Evolutionary conservation across 1,284 basidiomycete species (phyloP).

Genomic region (Heterobasidion annosum): DNA sequence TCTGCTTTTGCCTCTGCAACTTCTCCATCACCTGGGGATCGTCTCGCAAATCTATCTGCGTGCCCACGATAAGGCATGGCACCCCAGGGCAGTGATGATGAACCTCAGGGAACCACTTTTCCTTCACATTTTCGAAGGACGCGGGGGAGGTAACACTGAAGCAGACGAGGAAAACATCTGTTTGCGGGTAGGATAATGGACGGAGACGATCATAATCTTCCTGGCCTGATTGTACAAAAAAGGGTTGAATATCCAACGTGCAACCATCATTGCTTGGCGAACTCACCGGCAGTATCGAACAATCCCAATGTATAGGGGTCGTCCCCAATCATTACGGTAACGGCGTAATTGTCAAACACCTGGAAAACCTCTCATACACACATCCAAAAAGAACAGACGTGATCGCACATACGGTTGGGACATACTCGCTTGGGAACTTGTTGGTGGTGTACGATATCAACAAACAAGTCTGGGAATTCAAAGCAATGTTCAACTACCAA

Average conservation of each 20-base stretch:
- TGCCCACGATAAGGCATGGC: conserved; percentile 97
- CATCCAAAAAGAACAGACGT: conserved; percentile 10
- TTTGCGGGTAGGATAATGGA: conserved; percentile 98
- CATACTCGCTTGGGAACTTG: conserved; percentile 98
- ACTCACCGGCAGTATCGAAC: conserved; percentile 93
- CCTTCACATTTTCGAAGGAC: conserved; percentile 99
- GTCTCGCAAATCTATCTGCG: conserved; percentile 95
- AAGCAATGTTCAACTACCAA: not conserved
- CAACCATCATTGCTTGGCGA: not conserved
- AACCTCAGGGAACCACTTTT: conserved; percentile 99
- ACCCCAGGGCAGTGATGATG: conserved; percentile 99
- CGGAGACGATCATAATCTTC: conserved; percentile 99
- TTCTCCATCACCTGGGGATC: conserved; percentile 93
- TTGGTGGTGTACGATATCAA: conserved; percentile 99
- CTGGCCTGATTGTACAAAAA: conserved; percentile 56
- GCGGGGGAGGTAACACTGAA: conserved; percentile 98
- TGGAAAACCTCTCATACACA: conserved; percentile 25
- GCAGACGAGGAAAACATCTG: conserved; percentile 98
- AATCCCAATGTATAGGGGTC: conserved; percentile 98
- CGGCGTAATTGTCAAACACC: conserved; percentile 98
- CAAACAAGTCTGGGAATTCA: conserved; percentile 78
- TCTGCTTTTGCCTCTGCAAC: conserved; percentile 91
- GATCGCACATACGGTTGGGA: conserved; percentile 79
- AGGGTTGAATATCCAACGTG: not conserved
- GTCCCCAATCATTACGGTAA: conserved; percentile 99